These are phyloP conservation scores for Rostrohypoxylon terebratum DNA, from an alignment of 495 filamentous ascomycete genomes.

Conservation along the genomic window DNA sequence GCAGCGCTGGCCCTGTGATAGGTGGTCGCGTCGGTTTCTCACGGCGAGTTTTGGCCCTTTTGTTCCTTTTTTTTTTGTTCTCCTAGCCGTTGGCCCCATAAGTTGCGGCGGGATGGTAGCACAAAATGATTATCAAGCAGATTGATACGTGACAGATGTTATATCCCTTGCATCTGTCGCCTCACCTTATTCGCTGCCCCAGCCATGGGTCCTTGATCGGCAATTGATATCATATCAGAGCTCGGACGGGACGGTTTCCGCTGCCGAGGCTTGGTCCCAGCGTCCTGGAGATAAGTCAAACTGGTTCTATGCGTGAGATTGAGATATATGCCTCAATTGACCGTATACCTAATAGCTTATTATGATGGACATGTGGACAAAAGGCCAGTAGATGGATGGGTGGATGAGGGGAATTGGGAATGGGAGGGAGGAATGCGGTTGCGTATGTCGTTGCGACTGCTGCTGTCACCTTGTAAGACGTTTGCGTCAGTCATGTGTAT, in stretches of 20 bases:
- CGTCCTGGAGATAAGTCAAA: constrained; percentile 38
- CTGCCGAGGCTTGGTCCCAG: constrained; percentile 35
- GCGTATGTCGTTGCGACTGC: constrained; percentile 37
- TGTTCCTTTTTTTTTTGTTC: constrained; percentile 5
- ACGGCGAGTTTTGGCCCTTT: constrained; percentile 30
- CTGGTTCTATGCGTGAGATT: constrained; percentile 28
- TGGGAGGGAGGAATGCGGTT: constrained; percentile 30
- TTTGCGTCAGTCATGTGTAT: constrained; percentile 49
- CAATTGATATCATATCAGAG: constrained; percentile 45
- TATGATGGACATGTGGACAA: constrained; percentile 12
- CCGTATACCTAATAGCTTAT: constrained; percentile 12
- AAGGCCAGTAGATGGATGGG: constrained; percentile 11
- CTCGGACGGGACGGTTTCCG: constrained; percentile 38
- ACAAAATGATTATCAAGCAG: constrained; percentile 41
- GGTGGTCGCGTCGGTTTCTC: constrained; percentile 37
- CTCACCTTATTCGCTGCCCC: constrained; percentile 45
- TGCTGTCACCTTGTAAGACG: constrained; percentile 42
- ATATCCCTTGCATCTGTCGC: constrained; percentile 45
- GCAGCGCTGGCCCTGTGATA: constrained; percentile 36
- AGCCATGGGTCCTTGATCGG: constrained; percentile 47
- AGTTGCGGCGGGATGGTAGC: constrained; percentile 39
- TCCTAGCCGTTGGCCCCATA: constrained; percentile 29
- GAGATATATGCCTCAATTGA: constrained; percentile 15
- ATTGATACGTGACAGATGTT: constrained; percentile 46
- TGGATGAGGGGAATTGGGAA: constrained; percentile 10